phyloP scores from a whole-genome alignment of 164 flowering plant genomes.

The Umbellularia californica region DNA sequence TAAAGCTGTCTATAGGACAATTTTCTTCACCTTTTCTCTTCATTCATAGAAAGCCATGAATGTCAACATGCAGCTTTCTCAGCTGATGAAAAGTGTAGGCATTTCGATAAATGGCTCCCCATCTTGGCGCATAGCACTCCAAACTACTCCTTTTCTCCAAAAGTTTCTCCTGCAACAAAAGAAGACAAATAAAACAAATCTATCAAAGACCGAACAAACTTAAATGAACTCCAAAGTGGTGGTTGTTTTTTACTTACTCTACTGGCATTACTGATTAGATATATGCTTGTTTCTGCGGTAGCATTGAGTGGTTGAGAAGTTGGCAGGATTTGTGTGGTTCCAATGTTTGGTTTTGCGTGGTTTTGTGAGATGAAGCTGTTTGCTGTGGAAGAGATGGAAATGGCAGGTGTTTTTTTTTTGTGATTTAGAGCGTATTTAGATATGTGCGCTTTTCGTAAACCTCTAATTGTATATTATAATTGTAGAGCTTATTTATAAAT shows the following conservation, averaged over 20 bases:
- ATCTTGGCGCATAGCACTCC: slow-evolving; percentile 1
- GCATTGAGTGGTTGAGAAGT: background rate
- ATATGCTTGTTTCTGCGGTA: background rate
- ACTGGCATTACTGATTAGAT: background rate
- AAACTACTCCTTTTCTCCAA: background rate
- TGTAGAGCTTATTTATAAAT: too few species aligned
- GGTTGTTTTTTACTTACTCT: too few species aligned
- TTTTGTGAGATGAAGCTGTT: background rate
- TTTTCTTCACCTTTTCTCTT: too few species aligned
- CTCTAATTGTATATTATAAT: too few species aligned
- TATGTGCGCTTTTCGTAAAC: too few species aligned
- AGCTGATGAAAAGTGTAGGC: slow-evolving; percentile 54
- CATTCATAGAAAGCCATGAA: too few species aligned
- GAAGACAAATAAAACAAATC: background rate
- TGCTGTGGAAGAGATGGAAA: background rate
- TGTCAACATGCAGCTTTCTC: background rate
- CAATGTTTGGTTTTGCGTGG: background rate
- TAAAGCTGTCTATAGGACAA: too few species aligned
- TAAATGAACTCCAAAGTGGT: too few species aligned
- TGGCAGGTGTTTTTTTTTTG: background rate
- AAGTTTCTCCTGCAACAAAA: background rate
- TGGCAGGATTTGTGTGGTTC: background rate
- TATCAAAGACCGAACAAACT: background rate
- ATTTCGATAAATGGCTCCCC: slow-evolving; percentile 44
- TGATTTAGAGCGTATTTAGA: too few species aligned